Conservation (phyloP, 352 stramenopile species). For the Saprolegnia diclina region DNA sequence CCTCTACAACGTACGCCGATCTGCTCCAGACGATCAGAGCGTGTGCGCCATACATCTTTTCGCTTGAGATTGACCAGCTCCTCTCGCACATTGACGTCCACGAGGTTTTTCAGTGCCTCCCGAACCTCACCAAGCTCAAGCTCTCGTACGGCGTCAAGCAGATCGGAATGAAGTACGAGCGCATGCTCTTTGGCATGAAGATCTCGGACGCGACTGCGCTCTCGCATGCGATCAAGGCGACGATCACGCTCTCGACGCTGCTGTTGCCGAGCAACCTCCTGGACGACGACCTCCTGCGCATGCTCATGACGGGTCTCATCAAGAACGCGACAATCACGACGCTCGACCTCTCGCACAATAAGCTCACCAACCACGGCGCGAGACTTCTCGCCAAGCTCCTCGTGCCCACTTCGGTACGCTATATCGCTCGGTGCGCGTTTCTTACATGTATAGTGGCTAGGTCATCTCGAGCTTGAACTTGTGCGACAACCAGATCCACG, state of each 20-base stretch:
- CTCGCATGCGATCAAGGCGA: conserved; percentile 79
- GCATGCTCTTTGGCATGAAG: conserved; percentile 94
- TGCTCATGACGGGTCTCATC: conserved; percentile 91
- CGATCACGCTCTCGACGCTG: conserved; percentile 84
- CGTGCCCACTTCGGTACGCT: conserved; percentile 35
- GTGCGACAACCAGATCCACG: conserved; percentile 91
- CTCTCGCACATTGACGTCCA: conserved; percentile 87
- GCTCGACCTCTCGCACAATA: conserved; percentile 93
- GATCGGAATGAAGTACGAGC: conserved; percentile 93
- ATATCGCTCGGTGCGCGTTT: background rate
- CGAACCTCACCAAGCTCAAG: conserved; percentile 84
- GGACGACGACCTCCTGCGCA: conserved; percentile 89
- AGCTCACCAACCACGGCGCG: conserved; percentile 90
- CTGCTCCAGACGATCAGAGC: conserved; percentile 69
- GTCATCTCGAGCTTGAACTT: conserved; percentile 87
- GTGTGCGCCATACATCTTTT: conserved; percentile 86
- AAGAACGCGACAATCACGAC: conserved; percentile 90
- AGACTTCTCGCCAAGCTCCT: conserved; percentile 87
- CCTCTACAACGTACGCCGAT: conserved; percentile 33
- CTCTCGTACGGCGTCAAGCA: conserved; percentile 86
- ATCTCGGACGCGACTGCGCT: conserved; percentile 89
- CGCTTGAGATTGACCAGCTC: conserved; percentile 81
- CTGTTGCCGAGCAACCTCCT: conserved; percentile 85
- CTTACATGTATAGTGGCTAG: too few relatives aligned
- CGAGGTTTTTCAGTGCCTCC: conserved; percentile 72